Evolutionary conservation across 2,329 filamentous ascomycete species (phyloP).

Genomic region (Trichoderma guizhouense): DNA sequence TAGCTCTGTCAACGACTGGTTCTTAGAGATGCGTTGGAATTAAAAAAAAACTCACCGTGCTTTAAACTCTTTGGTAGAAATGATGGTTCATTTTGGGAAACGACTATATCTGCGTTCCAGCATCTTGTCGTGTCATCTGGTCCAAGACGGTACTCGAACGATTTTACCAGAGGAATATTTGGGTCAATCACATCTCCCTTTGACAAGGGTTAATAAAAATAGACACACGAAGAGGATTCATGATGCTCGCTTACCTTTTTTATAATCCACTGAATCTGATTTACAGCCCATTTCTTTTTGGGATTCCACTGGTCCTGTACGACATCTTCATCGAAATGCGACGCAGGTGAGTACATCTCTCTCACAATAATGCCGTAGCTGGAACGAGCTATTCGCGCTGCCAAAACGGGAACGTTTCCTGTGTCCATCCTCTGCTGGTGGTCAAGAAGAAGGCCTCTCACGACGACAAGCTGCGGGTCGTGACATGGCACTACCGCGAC

Average conservation of each 20-base stretch:
- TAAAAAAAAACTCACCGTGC: constrained; percentile 28
- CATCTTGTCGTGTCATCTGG: constrained; percentile 32
- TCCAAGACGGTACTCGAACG: constrained; percentile 35
- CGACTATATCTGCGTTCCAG: constrained; percentile 39
- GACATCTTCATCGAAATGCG: constrained; percentile 37
- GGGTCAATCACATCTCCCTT: neutral
- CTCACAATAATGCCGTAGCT: constrained; percentile 43
- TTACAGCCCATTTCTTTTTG: constrained; percentile 37
- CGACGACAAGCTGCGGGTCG: constrained; percentile 54
- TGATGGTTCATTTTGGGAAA: constrained; percentile 37
- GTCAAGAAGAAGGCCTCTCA: constrained; percentile 51
- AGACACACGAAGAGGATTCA: neutral
- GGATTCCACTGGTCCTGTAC: constrained; percentile 28
- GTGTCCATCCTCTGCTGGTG: constrained; percentile 46
- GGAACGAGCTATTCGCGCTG: constrained; percentile 39
- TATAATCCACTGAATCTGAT: constrained; percentile 44
- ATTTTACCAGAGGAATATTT: constrained; percentile 21
- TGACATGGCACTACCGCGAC: constrained; percentile 42
- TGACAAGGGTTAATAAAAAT: neutral
- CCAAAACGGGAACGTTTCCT: constrained; percentile 40
- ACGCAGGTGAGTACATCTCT: constrained; percentile 34
- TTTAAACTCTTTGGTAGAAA: constrained; percentile 37
- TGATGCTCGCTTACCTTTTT: constrained; percentile 30
- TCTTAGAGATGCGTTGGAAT: neutral
- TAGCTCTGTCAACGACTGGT: neutral